Evolutionary conservation across 1,284 basidiomycete species (phyloP).

Genomic region (Rhodotorula sp.): DNA sequence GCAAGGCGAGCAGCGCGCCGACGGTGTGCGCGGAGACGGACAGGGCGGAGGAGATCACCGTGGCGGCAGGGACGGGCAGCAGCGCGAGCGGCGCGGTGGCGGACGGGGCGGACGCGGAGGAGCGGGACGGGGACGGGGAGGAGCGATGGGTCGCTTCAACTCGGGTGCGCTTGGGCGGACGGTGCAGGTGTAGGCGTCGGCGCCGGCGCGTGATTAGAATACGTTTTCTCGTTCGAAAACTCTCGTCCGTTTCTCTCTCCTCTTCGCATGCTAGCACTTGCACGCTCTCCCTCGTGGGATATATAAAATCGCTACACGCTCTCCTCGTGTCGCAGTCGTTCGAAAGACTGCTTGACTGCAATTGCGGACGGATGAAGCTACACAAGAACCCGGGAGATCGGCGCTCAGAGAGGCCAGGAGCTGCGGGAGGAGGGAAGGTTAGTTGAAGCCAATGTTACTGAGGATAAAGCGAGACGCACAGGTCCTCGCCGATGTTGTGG

Average conservation of each 20-base stretch:
- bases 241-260: not conserved
- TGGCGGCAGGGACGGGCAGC: constrained; percentile 30
- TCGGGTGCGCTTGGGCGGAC: constrained; percentile 31
- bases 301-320: not conserved
- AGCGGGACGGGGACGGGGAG: constrained; percentile 25
- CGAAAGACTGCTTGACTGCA: not conserved
- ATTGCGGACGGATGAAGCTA: too few species aligned
- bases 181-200: constrained; percentile 25
- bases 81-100: constrained; percentile 41
- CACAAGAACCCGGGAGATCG: too few species aligned
- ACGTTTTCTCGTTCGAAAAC: not conserved
- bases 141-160: constrained; percentile 33
- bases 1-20: constrained; percentile 42
- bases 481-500: constrained; percentile 34
- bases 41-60: constrained; percentile 36
- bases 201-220: not conserved
- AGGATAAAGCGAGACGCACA: constrained; percentile 1
- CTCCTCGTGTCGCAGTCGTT: not conserved
- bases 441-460: too few species aligned
- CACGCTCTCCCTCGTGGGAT: not conserved
- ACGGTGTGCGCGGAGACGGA: constrained; percentile 63
- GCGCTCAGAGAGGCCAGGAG: too few species aligned
- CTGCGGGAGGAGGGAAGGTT: too few species aligned
- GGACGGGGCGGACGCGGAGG: constrained; percentile 27
- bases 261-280: not conserved